Conservation (phyloP, 805 yeast species). For the Kodamaea leandrae region DNA sequence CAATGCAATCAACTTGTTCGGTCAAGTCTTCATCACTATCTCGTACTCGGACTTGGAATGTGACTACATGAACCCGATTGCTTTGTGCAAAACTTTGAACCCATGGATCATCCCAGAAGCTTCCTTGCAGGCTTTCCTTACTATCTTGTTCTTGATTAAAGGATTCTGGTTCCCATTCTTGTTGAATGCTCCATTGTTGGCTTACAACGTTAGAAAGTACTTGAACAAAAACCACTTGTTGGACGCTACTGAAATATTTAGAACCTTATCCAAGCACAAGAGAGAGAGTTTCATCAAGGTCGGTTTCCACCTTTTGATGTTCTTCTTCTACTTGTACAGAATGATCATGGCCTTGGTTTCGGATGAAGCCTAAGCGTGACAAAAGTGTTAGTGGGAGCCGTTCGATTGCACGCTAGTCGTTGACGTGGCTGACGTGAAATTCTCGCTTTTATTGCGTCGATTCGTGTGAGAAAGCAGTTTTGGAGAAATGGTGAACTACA, state of each 20-base stretch:
- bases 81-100: constrained; percentile 89
- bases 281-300: constrained; percentile 86
- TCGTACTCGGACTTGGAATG: constrained; percentile 93
- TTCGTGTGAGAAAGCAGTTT: background rate
- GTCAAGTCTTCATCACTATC: constrained; percentile 93
- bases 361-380: constrained; percentile 38
- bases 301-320: constrained; percentile 86
- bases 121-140: constrained; percentile 67
- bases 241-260: constrained; percentile 96
- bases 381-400: background rate
- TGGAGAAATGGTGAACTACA: background rate
- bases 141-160: constrained; percentile 69
- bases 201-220: constrained; percentile 79
- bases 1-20: constrained; percentile 83
- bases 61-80: constrained; percentile 97
- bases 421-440: no score
- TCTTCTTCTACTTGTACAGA: constrained; percentile 93
- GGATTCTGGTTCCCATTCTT: constrained; percentile 92
- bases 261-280: constrained; percentile 91
- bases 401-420: no score
- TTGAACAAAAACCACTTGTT: constrained; percentile 76
- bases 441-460: background rate
- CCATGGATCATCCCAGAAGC: constrained; percentile 90
- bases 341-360: constrained; percentile 92
- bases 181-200: constrained; percentile 77